A percentile compares a stretch with the other conserved stretches of the same genome.
These are phyloP conservation scores for Fonsecaea nubica DNA, from an alignment of 2,329 filamentous ascomycete genomes.

Conservation along the genomic window DNA sequence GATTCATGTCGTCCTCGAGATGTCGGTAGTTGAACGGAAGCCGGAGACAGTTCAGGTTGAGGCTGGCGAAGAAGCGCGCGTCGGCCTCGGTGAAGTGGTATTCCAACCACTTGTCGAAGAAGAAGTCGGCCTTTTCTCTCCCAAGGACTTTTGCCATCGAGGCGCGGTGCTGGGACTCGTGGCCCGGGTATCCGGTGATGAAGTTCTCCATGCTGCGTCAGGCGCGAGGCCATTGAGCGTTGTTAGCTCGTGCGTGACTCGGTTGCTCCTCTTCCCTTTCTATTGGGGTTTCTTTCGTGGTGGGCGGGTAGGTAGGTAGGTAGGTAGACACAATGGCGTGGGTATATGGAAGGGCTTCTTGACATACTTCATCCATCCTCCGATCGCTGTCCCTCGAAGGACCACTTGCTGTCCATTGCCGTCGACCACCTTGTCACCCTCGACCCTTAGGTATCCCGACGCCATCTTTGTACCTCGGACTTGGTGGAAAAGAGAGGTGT, in stretches of 20 bases:
- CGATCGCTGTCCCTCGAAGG: slow-evolving; percentile 52
- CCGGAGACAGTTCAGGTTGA: slow-evolving; percentile 64
- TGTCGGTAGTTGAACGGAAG: slow-evolving; percentile 67
- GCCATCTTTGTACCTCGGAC: slow-evolving; percentile 9
- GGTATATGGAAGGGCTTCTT: too few relatives aligned
- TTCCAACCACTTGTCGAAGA: slow-evolving; percentile 64
- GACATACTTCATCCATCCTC: slow-evolving; percentile 52
- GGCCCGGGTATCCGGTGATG: slow-evolving; percentile 66
- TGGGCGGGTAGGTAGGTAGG: too few relatives aligned
- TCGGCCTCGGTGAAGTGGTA: slow-evolving; percentile 67
- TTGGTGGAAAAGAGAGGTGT: too few relatives aligned
- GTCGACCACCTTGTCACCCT: slow-evolving; percentile 56
- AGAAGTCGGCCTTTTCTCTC: slow-evolving; percentile 63
- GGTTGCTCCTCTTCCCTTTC: background rate
- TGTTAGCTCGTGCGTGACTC: background rate
- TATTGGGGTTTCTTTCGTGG: too few relatives aligned
- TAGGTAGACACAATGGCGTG: too few relatives aligned
- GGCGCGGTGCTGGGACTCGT: slow-evolving; percentile 62
- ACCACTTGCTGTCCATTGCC: slow-evolving; percentile 54
- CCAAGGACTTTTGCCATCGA: slow-evolving; percentile 61
- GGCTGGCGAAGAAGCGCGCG: slow-evolving; percentile 62
- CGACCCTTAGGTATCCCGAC: slow-evolving; percentile 47
- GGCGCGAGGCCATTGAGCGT: too few relatives aligned
- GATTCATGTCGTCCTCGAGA: slow-evolving; percentile 57
- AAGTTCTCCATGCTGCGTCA: slow-evolving; percentile 62